Percentiles rank a stretch among this genome's conserved stretches.
Conservation (phyloP, 148 eudicot species). For the Nepenthes mirabilis region DNA sequence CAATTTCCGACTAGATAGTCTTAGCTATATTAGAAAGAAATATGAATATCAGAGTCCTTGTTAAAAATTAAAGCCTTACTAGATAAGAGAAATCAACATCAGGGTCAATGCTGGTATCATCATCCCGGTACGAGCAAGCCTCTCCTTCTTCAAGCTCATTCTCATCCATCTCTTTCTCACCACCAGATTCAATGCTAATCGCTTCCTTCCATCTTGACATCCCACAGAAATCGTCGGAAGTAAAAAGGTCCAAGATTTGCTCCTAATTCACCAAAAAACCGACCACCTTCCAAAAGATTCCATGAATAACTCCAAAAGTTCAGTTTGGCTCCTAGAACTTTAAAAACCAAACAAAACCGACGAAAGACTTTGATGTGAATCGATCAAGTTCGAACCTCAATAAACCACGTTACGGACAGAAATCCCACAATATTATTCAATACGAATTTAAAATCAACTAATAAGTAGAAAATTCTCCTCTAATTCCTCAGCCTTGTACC, state of each 20-base stretch:
- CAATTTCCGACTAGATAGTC: background rate
- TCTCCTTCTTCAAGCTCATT: constrained; percentile 90
- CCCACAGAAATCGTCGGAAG: constrained; percentile 62
- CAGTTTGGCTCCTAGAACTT: no score
- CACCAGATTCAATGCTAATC: constrained; percentile 42
- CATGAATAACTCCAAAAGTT: no score
- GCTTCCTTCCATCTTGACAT: constrained; percentile 61
- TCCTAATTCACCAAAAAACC: no score
- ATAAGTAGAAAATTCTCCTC: no score
- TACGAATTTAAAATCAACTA: no score
- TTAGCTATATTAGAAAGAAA: constrained; percentile 1
- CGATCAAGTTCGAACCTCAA: no score
- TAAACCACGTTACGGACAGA: no score
- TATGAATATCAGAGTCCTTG: background rate
- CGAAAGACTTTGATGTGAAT: no score
- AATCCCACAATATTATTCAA: no score
- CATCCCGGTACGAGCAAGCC: constrained; percentile 46
- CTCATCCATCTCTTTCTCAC: constrained; percentile 44
- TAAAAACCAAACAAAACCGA: no score
- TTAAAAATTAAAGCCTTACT: constrained; percentile 29
- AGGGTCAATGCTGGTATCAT: constrained; percentile 68
- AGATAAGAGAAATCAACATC: constrained; percentile 84
- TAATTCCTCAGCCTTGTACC: no score
- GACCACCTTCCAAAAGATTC: no score
- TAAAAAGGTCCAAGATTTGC: background rate